phyloP scores from a whole-genome alignment of 352 stramenopile genomes.

The Globisporangium ultimum region DNA sequence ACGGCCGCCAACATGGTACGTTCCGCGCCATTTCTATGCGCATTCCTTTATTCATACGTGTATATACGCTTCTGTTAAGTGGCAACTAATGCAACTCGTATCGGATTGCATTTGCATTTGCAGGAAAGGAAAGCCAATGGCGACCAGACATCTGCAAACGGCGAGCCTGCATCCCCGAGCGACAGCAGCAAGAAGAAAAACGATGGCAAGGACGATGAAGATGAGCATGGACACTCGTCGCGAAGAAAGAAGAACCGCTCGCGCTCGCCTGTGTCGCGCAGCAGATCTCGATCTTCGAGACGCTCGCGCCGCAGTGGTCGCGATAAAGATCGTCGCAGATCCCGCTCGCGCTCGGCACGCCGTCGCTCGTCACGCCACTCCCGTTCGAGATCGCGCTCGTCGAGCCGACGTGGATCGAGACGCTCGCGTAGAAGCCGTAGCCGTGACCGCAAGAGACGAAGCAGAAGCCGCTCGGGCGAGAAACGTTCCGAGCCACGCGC shows the following conservation, averaged over 20 bases:
- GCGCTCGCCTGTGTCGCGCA: constrained; percentile 30
- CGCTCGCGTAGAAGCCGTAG: constrained; percentile 22
- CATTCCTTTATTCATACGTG: constrained; percentile 2
- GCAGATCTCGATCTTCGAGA: constrained; percentile 19
- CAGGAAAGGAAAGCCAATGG: constrained; percentile 5
- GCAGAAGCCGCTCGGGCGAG: constrained; percentile 27
- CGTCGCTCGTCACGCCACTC: constrained; percentile 27
- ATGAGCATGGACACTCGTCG: neutral
- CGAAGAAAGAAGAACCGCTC: constrained; percentile 27
- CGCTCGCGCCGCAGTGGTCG: constrained; percentile 23
- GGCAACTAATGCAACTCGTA: too few species aligned
- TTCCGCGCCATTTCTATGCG: constrained; percentile 4
- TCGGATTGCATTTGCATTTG: neutral
- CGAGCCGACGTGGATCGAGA: constrained; percentile 24
- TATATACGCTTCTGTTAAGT: neutral
- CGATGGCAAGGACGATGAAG: neutral
- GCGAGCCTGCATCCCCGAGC: neutral
- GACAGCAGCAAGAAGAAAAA: neutral
- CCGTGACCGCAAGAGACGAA: constrained; percentile 23
- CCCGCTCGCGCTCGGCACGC: constrained; percentile 25
- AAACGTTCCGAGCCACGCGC: constrained; percentile 34
- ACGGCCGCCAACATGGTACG: constrained; percentile 46
- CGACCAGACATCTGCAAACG: neutral
- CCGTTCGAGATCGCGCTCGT: constrained; percentile 33
- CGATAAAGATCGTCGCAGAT: constrained; percentile 29